Base-by-base conservation (phyloP, 2,329 filamentous ascomycete genomes). In the Aquanectria penicillioides region DNA sequence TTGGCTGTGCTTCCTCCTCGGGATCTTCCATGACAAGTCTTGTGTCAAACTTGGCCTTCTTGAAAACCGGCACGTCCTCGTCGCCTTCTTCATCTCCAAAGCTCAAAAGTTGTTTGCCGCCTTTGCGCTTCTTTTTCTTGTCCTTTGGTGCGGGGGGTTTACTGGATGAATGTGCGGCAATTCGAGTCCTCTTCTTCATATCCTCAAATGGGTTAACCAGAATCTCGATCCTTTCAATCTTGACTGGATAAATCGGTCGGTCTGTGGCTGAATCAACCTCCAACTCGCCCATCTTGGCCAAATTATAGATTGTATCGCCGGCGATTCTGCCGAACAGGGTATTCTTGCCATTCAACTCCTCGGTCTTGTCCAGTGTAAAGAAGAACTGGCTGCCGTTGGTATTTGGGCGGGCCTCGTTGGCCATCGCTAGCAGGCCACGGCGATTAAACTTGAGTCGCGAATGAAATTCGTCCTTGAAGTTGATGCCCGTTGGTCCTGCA, bases 351-450 rank as follows among this genome's bases (percentile, higher is more conserved):
- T 90, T 92, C 70, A 99, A 75, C 80, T 98, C 93, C 22, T 93
- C 89, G 20, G 94, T 83, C 72, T 90, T 93, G 63, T 88, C 93
- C 50, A 99, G 78, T 0, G 95, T 98, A 61, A 99, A 89, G 80
- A 99, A 99, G 82, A 98, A 98, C 76, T 99, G 95, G 75, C 93
- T 97, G 28, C 93, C 92, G 78, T 98, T 98, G 52, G 91, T 91
- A 70, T 94, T 83, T 25, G 85, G 84, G 48, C 79, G 80, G 40
- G 93, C 89, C 61, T 91, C 90, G 75, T 98, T 98, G 23, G 95
- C 95, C 93, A 98, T 97, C n/a, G 92, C 95, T 68, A 99, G 78
- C 68, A 98, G 78, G 0, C 95, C 95, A 59, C 95, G 85, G 43
- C 95, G 84, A 69, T 96, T 98, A 81, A 95, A 98, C 75, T 96